Conservation (phyloP, 2,329 filamentous ascomycete genomes). For the Aspergillus sojae region DNA sequence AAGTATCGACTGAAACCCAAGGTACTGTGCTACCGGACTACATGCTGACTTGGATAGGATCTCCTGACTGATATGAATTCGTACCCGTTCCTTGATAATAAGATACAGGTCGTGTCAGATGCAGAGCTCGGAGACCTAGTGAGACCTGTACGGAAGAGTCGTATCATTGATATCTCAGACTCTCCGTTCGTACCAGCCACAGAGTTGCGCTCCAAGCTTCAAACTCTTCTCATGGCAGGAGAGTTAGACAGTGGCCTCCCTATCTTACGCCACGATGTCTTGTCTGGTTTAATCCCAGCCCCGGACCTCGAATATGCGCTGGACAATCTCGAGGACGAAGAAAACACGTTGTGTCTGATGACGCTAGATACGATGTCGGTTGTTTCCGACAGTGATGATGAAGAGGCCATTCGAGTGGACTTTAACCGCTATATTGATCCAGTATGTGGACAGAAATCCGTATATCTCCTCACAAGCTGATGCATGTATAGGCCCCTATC, state of each 20-base stretch:
- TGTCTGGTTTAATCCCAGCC: slow-evolving; percentile 89
- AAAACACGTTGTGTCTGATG: slow-evolving; percentile 77
- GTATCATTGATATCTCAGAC: slow-evolving; percentile 83
- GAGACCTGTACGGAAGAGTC: slow-evolving; percentile 70
- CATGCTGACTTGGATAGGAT: slow-evolving; percentile 58
- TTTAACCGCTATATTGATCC: slow-evolving; percentile 92
- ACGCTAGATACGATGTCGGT: slow-evolving; percentile 60
- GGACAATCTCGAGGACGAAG: slow-evolving; percentile 78
- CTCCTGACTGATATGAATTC: slow-evolving; percentile 95
- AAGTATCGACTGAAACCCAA: slow-evolving; percentile 35
- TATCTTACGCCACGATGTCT: slow-evolving; percentile 74
- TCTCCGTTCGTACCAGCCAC: slow-evolving; percentile 78
- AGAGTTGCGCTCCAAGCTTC: slow-evolving; percentile 77
- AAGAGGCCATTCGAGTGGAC: slow-evolving; percentile 69
- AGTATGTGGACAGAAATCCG: slow-evolving; percentile 49
- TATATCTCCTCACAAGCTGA: neutral
- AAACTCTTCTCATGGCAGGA: slow-evolving; percentile 78
- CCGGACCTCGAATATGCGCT: slow-evolving; percentile 92
- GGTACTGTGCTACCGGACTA: neutral
- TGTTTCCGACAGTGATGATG: slow-evolving; percentile 63
- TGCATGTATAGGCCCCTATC: slow-evolving; percentile 67
- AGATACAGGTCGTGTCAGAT: slow-evolving; percentile 88
- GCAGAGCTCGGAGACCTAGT: slow-evolving; percentile 86
- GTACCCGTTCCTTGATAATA: slow-evolving; percentile 97
- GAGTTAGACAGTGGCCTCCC: slow-evolving; percentile 92